Base-by-base conservation (phyloP, 768 basidiomycete genomes). In the Pisolithus orientalis region DNA sequence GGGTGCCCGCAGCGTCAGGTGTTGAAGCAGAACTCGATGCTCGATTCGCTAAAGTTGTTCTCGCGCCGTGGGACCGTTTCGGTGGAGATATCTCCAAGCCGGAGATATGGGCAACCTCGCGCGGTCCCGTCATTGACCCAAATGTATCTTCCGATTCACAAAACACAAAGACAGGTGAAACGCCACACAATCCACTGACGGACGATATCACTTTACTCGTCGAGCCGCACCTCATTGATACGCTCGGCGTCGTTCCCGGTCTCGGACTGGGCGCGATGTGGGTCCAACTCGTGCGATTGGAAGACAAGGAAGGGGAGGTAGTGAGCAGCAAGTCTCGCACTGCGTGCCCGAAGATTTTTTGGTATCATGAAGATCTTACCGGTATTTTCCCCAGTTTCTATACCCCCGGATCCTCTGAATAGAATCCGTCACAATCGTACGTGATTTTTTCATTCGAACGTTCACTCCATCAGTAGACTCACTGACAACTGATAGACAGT, bases 251-350 rank as follows among this genome's bases (percentile, higher is more conserved):
- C 0, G 64, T 56, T 5, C 67, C 73, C 5, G 83, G 84, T 5
- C 76, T 88, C 71, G 83, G 82, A 0, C 57, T 89, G 13, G 77
- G 75, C 4, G 85, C 79, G 17, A 78, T 81, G 44, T 90, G 82
- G 79, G 79, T 88, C 21, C 85, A 90, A 67, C 72, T 88, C 11
- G 80, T 68, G 28, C 75, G 80, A 29, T 63, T 65, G 51, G 62
- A 58, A 45, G 51, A 63, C 10, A 47, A 55, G 44, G 61, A 51
- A 27, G 49, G 45, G 1, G 52, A 55, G 13, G 42, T 7, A 7
- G 24, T 13, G n/a, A n/a, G 17, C 4, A 57, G 50, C 1, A 49
- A 44, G 6, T 57, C 34, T 1, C 50, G 49, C 40, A 60, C 53
- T 28, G 56, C 57, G 10, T 45, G 21, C 0, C 49, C 53, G 1